A percentile compares a stretch with the other conserved stretches of the same genome.
phyloP scores from a whole-genome alignment of 345 rosid species.

The Toxicodendron radicans region DNA sequence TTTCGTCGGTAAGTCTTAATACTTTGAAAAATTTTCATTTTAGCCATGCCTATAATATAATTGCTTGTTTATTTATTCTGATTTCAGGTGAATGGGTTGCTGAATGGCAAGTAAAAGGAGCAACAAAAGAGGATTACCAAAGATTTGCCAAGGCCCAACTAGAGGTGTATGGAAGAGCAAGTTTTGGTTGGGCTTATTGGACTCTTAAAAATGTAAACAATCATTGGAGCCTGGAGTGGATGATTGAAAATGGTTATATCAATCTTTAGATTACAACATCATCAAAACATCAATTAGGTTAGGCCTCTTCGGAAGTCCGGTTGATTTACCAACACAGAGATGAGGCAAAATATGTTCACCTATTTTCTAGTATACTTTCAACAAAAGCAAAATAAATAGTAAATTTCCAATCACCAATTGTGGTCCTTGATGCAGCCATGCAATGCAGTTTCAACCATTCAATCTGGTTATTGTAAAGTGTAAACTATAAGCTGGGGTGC shows the following conservation, averaged over 20 bases:
- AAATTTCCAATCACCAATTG: neutral
- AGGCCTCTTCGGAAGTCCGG: neutral
- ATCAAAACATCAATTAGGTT: neutral
- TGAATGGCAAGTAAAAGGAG: constrained; percentile 50
- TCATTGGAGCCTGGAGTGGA: constrained; percentile 63
- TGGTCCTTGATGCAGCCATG: neutral
- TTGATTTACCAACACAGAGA: neutral
- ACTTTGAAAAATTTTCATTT: neutral
- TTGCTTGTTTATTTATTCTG: neutral
- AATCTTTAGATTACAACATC: constrained; percentile 26
- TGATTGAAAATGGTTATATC: constrained; percentile 58
- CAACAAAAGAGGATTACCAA: constrained; percentile 48
- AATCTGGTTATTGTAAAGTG: too few species aligned
- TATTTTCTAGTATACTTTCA: neutral
- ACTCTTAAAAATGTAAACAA: constrained; percentile 44
- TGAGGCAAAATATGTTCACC: neutral
- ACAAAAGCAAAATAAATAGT: neutral
- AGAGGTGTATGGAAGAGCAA: constrained; percentile 49
- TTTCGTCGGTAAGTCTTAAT: constrained; percentile 45
- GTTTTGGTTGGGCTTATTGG: constrained; percentile 79
- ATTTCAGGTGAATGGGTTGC: constrained; percentile 73
- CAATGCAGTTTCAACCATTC: too few species aligned
- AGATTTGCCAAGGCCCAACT: constrained; percentile 52
- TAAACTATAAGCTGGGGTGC: too few species aligned
- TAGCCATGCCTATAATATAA: neutral